phyloP scores from a whole-genome alignment of 2,329 filamentous ascomycete genomes.

The Lasiodiplodia gonubiensis region DNA sequence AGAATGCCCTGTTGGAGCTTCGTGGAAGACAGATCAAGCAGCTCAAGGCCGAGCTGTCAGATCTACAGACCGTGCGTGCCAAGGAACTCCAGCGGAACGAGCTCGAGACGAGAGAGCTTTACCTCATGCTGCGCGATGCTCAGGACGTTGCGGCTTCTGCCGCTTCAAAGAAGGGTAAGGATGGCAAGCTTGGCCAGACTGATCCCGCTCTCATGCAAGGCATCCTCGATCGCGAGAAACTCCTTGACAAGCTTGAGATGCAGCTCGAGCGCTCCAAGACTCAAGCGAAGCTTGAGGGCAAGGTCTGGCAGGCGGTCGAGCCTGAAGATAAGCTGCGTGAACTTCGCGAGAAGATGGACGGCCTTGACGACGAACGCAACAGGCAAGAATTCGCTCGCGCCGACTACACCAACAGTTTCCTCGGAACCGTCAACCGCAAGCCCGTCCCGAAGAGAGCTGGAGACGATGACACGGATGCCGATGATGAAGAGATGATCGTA shows the following conservation, averaged over 20 bases:
- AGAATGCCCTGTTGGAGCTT: slow-evolving; percentile 86
- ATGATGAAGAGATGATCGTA: slow-evolving; percentile 66
- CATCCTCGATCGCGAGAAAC: slow-evolving; percentile 87
- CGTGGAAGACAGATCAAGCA: slow-evolving; percentile 85
- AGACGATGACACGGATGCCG: slow-evolving; percentile 48
- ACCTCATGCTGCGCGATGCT: slow-evolving; percentile 96
- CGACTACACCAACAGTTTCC: slow-evolving; percentile 69
- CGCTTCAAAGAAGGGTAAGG: slow-evolving; percentile 65
- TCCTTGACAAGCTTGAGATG: slow-evolving; percentile 93
- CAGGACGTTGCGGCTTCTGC: slow-evolving; percentile 94
- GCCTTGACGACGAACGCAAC: slow-evolving; percentile 53
- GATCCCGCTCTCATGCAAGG: slow-evolving; percentile 84
- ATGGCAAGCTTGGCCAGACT: slow-evolving; percentile 59
- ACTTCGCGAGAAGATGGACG: slow-evolving; percentile 93
- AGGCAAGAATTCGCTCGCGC: slow-evolving; percentile 49
- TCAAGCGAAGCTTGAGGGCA: slow-evolving; percentile 94
- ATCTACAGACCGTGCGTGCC: slow-evolving; percentile 80
- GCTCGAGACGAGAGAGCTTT: slow-evolving; percentile 92
- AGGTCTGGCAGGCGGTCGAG: slow-evolving; percentile 81
- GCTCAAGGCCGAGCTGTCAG: slow-evolving; percentile 87
- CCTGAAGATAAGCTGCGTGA: slow-evolving; percentile 92
- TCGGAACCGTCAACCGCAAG: slow-evolving; percentile 55
- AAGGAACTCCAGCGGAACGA: slow-evolving; percentile 95
- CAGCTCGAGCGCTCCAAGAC: slow-evolving; percentile 97
- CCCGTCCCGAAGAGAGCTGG: slow-evolving; percentile 49